These are phyloP conservation scores for Colletotrichum sp. DNA, from an alignment of 2,329 filamentous ascomycete species.

Conservation along the genomic window DNA sequence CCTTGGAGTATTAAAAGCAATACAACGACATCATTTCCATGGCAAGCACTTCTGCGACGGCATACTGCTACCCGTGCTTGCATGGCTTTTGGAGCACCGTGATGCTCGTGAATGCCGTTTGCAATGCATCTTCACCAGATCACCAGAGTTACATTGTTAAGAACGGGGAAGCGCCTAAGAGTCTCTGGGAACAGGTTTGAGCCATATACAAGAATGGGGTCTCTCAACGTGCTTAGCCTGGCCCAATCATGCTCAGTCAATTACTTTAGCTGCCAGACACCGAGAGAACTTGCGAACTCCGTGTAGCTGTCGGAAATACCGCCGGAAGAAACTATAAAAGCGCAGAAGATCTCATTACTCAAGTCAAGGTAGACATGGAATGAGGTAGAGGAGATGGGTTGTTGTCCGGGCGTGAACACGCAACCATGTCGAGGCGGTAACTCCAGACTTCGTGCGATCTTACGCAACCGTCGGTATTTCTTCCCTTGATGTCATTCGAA, in stretches of 20 bases:
- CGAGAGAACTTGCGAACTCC: background rate
- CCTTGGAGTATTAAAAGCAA: background rate
- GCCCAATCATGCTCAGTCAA: accelerated
- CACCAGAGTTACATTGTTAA: too few species aligned
- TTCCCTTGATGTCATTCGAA: background rate
- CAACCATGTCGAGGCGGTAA: background rate
- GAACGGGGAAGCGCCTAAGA: accelerated
- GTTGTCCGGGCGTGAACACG: background rate
- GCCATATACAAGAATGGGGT: accelerated
- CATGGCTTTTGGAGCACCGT: background rate
- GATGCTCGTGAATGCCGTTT: background rate
- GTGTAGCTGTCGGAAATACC: background rate
- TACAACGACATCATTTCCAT: accelerated
- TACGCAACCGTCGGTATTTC: background rate
- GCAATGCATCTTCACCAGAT: background rate
- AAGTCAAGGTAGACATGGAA: background rate
- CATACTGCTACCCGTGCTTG: background rate
- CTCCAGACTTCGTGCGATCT: background rate
- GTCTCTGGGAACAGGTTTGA: accelerated
- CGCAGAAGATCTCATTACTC: accelerated
- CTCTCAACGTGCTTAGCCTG: background rate
- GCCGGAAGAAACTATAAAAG: background rate
- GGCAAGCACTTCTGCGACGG: background rate
- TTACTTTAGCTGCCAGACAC: background rate
- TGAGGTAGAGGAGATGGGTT: too few species aligned